phyloP scores from a whole-genome alignment of 2,329 filamentous ascomycete species.

The Xylaria hypoxylon region DNA sequence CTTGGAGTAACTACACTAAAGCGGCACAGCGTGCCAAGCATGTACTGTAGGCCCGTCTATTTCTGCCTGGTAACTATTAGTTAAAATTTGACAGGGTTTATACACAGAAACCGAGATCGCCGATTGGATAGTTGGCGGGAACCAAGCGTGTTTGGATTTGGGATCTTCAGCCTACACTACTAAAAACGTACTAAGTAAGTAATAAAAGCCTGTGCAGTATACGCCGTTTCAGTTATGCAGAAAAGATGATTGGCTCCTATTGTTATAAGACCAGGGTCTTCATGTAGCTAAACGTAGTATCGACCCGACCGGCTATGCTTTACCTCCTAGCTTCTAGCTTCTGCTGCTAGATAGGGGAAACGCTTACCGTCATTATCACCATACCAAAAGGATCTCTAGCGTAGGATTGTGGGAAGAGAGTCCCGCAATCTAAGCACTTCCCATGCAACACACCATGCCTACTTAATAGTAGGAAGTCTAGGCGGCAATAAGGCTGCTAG shows the following conservation, averaged over 20 bases:
- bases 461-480: slow-evolving; percentile 6
- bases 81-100: background rate
- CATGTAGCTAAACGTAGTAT: background rate
- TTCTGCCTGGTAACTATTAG: background rate
- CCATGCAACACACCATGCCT: background rate
- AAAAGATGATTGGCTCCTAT: background rate
- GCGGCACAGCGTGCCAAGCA: slow-evolving; percentile 1
- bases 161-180: slow-evolving; percentile 9
- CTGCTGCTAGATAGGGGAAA: too few species aligned
- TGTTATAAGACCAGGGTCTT: background rate
- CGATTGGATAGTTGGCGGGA: slow-evolving; percentile 5
- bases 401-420: slow-evolving; percentile 4
- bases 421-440: background rate
- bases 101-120: background rate
- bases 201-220: background rate
- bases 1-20: background rate
- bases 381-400: background rate
- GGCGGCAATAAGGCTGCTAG: background rate
- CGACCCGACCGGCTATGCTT: background rate
- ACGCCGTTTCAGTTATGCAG: slow-evolving; percentile 10
- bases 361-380: background rate
- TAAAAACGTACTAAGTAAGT: background rate
- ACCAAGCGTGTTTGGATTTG: slow-evolving; percentile 3
- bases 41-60: background rate
- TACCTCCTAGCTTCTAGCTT: background rate